A percentile compares a stretch with the other conserved stretches of the same genome.
phyloP scores from a whole-genome alignment of 164 flowering plant genomes.

The Tetracentron sinense region DNA sequence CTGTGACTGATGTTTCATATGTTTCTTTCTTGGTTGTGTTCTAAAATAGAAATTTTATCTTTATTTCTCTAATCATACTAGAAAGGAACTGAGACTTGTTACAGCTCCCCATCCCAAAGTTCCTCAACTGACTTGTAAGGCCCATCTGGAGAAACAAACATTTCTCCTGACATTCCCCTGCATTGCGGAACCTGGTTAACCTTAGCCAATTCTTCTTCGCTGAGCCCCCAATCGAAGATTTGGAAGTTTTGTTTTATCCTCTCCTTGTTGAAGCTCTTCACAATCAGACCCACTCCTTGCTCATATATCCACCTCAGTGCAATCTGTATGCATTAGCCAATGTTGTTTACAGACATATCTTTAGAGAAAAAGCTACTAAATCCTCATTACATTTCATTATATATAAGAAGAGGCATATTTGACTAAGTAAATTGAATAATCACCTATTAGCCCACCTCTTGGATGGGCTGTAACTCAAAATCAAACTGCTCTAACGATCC shows the following conservation, averaged over 20 bases:
- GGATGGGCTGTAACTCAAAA: no score
- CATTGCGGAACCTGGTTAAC: slow-evolving; percentile 1
- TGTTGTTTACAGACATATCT: neutral
- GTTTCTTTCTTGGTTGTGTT: no score
- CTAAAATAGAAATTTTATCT: no score
- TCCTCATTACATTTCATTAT: no score
- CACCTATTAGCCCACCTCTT: no score
- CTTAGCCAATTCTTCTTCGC: slow-evolving; percentile 3
- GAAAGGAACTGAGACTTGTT: no score
- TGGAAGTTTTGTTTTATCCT: slow-evolving; percentile 17
- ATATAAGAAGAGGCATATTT: no score
- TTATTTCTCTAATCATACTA: no score
- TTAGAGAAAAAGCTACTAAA: no score
- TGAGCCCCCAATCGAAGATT: slow-evolving; percentile 6
- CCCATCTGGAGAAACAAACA: neutral
- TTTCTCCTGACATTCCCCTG: neutral
- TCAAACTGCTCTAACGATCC: no score
- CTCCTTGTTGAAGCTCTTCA: slow-evolving; percentile 18
- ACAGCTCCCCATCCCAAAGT: slow-evolving; percentile 13
- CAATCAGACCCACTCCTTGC: slow-evolving; percentile 9
- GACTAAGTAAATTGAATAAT: no score
- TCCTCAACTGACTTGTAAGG: slow-evolving; percentile 9
- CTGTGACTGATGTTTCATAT: no score
- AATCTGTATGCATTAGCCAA: neutral
- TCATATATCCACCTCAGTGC: slow-evolving; percentile 18